Percentiles rank a stretch among this genome's conserved stretches.
phyloP scores from a whole-genome alignment of 2,329 filamentous ascomycete species.

The Sclerotinia sclerotiorum region DNA sequence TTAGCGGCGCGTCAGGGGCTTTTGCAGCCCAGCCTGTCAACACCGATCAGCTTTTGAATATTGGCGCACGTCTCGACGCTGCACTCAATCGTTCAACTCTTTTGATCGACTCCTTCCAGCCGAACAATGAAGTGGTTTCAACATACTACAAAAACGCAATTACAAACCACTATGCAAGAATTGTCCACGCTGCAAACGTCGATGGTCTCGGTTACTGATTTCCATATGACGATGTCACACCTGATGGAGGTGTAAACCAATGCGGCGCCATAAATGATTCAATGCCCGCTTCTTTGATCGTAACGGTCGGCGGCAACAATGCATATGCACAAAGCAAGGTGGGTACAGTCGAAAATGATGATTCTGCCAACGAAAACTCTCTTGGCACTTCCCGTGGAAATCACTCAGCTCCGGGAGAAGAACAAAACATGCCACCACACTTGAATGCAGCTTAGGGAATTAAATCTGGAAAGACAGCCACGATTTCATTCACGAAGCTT shows the following conservation, averaged over 20 bases:
- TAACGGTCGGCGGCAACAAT: constrained; percentile 32
- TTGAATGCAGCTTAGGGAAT: constrained; percentile 23
- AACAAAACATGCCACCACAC: constrained; percentile 13
- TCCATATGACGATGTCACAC: constrained; percentile 68
- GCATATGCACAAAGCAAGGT: constrained; percentile 25
- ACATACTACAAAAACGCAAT: constrained; percentile 54
- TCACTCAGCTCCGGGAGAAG: constrained; percentile 21
- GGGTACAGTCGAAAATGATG: background rate
- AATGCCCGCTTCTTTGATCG: constrained; percentile 23
- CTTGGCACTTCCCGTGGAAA: background rate
- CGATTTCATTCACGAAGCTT: constrained; percentile 19
- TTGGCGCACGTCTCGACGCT: constrained; percentile 72
- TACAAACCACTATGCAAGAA: constrained; percentile 67
- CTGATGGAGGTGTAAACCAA: constrained; percentile 56
- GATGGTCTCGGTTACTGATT: constrained; percentile 67
- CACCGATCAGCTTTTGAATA: constrained; percentile 51
- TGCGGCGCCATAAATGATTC: constrained; percentile 58
- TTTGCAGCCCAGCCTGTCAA: constrained; percentile 46
- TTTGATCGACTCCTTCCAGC: constrained; percentile 52
- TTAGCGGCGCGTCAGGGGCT: constrained; percentile 62
- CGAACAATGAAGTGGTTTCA: constrained; percentile 49
- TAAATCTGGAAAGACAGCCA: constrained; percentile 20
- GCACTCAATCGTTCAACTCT: constrained; percentile 75
- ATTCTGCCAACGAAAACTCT: background rate
- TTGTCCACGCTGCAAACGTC: constrained; percentile 60